phyloP scores from a whole-genome alignment of 305 asterid genomes.

The Fraxinus sp. region DNA sequence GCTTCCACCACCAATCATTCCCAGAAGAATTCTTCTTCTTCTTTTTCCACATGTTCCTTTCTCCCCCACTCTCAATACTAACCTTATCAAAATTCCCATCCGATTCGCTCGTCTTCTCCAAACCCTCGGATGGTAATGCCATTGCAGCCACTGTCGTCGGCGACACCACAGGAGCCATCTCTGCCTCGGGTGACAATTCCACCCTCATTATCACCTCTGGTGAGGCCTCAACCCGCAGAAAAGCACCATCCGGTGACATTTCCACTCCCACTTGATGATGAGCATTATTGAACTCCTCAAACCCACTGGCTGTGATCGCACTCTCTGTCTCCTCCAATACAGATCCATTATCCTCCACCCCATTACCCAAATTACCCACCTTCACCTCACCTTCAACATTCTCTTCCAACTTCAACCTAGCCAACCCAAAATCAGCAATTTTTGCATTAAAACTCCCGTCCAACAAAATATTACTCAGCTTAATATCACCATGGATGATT shows the following conservation, averaged over 20 bases:
- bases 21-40: slow-evolving; percentile 68
- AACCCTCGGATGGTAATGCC: slow-evolving; percentile 62
- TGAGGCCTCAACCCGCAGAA: slow-evolving; percentile 53
- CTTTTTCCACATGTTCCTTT: slow-evolving; percentile 50
- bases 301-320: slow-evolving; percentile 56
- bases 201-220: slow-evolving; percentile 48
- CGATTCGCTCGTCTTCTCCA: slow-evolving; percentile 56
- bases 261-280: slow-evolving; percentile 36
- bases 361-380: slow-evolving; percentile 41
- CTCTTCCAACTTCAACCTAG: slow-evolving; percentile 74
- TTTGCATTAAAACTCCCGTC: slow-evolving; percentile 65
- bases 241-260: slow-evolving; percentile 70
- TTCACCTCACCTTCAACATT: slow-evolving; percentile 57
- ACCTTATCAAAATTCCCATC: slow-evolving; percentile 62
- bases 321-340: slow-evolving; percentile 78
- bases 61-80: slow-evolving; percentile 65
- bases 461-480: slow-evolving; percentile 78
- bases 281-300: slow-evolving; percentile 38
- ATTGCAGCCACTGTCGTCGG: slow-evolving; percentile 62
- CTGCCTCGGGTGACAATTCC: slow-evolving; percentile 59
- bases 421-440: slow-evolving; percentile 91
- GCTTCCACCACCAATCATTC: slow-evolving; percentile 99
- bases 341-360: slow-evolving; percentile 65
- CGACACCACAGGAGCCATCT: slow-evolving; percentile 45
- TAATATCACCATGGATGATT: slow-evolving; percentile 83